phyloP scores from a whole-genome alignment of 768 basidiomycete genomes.

The Hypholoma fasciculare region DNA sequence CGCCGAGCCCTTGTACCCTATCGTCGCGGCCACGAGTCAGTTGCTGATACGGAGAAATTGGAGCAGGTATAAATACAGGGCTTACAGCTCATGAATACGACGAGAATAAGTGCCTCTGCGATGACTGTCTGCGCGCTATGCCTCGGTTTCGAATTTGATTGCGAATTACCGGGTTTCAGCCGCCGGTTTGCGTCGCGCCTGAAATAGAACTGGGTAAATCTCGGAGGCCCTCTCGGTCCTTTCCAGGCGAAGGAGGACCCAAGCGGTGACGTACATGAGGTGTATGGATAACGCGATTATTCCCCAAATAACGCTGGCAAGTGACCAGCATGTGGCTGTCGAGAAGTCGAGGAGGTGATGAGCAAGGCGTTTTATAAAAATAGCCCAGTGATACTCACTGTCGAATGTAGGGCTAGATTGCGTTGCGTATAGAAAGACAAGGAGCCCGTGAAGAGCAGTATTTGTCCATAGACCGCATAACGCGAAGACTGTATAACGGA shows the following conservation, averaged over 20 bases:
- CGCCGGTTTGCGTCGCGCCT: not conserved
- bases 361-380: not conserved
- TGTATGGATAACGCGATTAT: slow-evolving; percentile 5
- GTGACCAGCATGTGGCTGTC: slow-evolving; percentile 7
- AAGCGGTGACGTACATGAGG: not conserved
- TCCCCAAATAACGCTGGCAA: not conserved
- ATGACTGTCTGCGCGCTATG: not conserved
- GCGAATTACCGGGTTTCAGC: not conserved
- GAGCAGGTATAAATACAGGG: not conserved
- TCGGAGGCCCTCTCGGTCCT: not conserved
- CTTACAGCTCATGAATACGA: not conserved
- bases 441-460: not conserved
- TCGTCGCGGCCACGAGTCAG: not conserved
- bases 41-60: not conserved
- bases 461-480: slow-evolving; percentile 5
- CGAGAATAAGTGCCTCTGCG: not conserved
- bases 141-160: not conserved
- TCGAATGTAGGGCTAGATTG: not conserved
- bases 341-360: not conserved
- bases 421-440: not conserved
- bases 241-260: not conserved
- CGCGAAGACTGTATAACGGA: not conserved
- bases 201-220: slow-evolving; percentile 2
- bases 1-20: not conserved
- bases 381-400: not conserved